phyloP scores from a whole-genome alignment of 2,329 filamentous ascomycete species.

The Trichophyton simii region DNA sequence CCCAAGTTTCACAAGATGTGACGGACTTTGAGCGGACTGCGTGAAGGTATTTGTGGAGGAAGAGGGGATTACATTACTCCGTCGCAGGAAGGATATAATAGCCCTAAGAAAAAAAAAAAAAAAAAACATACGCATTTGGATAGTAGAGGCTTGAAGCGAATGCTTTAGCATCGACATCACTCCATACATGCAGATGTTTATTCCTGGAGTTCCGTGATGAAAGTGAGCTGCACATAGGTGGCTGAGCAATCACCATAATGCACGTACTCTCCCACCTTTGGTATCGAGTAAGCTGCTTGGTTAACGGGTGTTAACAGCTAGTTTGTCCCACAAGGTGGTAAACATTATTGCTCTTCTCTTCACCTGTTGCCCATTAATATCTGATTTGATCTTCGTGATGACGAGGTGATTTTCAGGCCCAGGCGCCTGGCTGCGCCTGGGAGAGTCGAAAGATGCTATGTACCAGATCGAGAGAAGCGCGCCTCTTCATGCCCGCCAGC shows the following conservation, averaged over 20 bases:
- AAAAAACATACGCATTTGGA: neutral
- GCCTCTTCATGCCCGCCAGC: neutral
- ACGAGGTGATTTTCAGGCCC: neutral
- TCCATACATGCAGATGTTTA: neutral
- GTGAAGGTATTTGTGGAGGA: neutral
- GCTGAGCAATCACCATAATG: neutral
- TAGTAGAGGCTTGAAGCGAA: neutral
- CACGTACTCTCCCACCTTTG: neutral
- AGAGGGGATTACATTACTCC: constrained; percentile 2
- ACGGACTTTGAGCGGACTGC: neutral
- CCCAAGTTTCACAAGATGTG: neutral
- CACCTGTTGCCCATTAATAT: too few species aligned
- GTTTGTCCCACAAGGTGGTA: neutral
- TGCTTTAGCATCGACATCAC: neutral
- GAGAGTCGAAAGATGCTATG: neutral
- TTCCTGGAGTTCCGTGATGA: too few species aligned
- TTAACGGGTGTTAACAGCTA: neutral
- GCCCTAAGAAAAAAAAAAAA: neutral
- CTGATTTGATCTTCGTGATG: neutral
- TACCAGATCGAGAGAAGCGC: neutral
- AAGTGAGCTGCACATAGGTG: neutral
- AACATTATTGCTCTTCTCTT: neutral
- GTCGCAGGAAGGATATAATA: neutral
- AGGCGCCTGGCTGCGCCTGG: neutral
- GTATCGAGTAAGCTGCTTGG: neutral